A percentile compares a stretch with the other conserved stretches of the same genome.
These are phyloP conservation scores for Carallia pectinifolia DNA, from an alignment of 345 rosid species.

Conservation along the genomic window DNA sequence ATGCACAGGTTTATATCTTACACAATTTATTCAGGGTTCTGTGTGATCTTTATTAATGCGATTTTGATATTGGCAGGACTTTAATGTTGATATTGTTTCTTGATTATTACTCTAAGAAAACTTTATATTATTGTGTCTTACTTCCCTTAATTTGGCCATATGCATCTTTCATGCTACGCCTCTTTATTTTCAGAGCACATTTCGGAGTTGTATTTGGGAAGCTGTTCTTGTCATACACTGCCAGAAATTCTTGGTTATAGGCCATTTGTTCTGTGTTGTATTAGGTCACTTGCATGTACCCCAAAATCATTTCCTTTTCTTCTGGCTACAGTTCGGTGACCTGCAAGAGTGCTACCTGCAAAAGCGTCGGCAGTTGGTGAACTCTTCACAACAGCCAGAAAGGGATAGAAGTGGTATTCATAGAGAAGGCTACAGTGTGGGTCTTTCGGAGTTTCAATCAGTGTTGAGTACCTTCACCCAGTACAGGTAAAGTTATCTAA, in stretches of 20 bases:
- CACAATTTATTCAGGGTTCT: neutral
- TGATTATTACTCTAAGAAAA: neutral
- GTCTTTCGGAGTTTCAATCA: slow-evolving; percentile 91
- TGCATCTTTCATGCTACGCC: neutral
- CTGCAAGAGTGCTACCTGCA: slow-evolving; percentile 94
- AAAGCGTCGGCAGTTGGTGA: slow-evolving; percentile 76
- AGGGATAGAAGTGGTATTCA: slow-evolving; percentile 58
- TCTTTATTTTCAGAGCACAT: neutral
- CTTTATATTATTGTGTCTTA: neutral
- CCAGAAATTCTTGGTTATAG: neutral
- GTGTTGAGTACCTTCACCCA: slow-evolving; percentile 79
- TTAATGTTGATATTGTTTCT: neutral
- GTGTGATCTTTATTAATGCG: neutral
- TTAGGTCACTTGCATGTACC: neutral
- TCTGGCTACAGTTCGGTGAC: slow-evolving; percentile 68
- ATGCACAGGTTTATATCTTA: slow-evolving; percentile 66
- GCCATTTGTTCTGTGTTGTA: neutral
- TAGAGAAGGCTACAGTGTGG: slow-evolving; percentile 77
- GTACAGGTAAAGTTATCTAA: slow-evolving; percentile 59
- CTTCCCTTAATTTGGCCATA: neutral
- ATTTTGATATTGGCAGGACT: neutral
- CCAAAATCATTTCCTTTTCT: neutral
- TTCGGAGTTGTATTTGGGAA: neutral
- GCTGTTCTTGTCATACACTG: neutral
- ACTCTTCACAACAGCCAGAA: slow-evolving; percentile 59